A percentile compares a stretch with the other conserved stretches of the same genome.
Conservation (phyloP, 352 stramenopile genomes). For the Globisporangium solare region DNA sequence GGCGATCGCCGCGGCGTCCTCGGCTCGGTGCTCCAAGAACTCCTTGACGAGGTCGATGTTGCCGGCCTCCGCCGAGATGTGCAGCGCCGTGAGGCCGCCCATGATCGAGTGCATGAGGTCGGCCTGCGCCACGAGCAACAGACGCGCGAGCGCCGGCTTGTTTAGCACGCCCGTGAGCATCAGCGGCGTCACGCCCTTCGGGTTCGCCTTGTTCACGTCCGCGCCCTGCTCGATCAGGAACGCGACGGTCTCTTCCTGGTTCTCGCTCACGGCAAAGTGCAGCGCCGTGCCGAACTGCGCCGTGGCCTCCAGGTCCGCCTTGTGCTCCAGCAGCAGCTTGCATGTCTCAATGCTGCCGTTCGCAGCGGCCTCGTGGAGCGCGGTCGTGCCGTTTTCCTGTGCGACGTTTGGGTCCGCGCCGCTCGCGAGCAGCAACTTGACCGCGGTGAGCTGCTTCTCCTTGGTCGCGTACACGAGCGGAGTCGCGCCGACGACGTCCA, state of each 20-base stretch:
- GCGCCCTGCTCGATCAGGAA: constrained; percentile 54
- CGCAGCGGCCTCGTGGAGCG: constrained; percentile 65
- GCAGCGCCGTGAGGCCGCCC: constrained; percentile 61
- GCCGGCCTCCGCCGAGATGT: constrained; percentile 74
- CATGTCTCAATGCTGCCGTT: constrained; percentile 61
- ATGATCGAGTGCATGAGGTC: constrained; percentile 49
- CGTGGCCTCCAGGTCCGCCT: constrained; percentile 46
- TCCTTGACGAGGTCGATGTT: constrained; percentile 53
- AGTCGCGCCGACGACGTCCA: constrained; percentile 70
- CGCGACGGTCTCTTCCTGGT: constrained; percentile 70
- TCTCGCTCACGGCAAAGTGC: constrained; percentile 81
- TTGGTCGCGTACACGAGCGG: constrained; percentile 67
- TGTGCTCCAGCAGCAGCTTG: constrained; percentile 51
- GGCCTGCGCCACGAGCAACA: constrained; percentile 45
- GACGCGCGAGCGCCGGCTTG: constrained; percentile 55
- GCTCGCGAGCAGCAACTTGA: constrained; percentile 59
- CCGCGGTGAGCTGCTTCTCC: constrained; percentile 70
- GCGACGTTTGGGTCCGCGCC: constrained; percentile 47
- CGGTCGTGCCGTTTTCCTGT: constrained; percentile 55
- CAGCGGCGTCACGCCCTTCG: constrained; percentile 65
- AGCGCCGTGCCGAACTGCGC: constrained; percentile 71
- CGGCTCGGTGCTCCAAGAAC: constrained; percentile 41
- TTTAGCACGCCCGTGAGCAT: constrained; percentile 78
- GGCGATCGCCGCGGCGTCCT: constrained; percentile 44
- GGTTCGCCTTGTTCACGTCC: constrained; percentile 62